Evolutionary conservation across 1,139 yeast genomes (phyloP).

Genomic region (Candida sanyaensis): DNA sequence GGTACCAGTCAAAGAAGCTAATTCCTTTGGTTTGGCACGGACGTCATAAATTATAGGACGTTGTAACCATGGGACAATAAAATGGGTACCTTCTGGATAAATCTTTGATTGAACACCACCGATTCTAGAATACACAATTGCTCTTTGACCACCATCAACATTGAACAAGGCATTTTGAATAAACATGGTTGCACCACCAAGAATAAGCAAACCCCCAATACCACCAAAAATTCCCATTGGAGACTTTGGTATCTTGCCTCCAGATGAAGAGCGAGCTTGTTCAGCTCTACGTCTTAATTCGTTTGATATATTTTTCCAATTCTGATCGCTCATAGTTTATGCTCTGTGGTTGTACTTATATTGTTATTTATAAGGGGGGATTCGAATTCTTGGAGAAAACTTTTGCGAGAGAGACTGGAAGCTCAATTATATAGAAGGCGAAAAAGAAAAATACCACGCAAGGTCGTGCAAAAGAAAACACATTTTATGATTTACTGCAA

Average conservation of each 20-base stretch:
- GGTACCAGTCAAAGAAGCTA: conserved; percentile 97
- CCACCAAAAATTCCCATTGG: conserved; percentile 73
- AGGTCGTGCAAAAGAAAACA: neutral
- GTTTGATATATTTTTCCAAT: conserved; percentile 68
- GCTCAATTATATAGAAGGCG: no score
- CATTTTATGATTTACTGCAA: neutral
- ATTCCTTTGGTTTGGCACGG: conserved; percentile 95
- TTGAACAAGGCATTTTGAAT: conserved; percentile 82
- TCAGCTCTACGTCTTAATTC: conserved; percentile 67
- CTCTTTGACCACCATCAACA: conserved; percentile 99
- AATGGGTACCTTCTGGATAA: conserved; percentile 93
- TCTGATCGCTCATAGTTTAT: conserved; percentile 47
- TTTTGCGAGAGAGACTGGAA: neutral
- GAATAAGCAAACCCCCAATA: conserved; percentile 68
- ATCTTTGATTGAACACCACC: conserved; percentile 86
- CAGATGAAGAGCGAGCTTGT: conserved; percentile 35
- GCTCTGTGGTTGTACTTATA: neutral
- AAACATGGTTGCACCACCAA: conserved; percentile 71
- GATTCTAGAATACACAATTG: conserved; percentile 86
- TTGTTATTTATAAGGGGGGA: neutral
- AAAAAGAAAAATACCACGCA: neutral
- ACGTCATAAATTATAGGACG: conserved; percentile 92
- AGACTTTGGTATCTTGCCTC: conserved; percentile 40
- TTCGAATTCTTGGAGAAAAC: neutral
- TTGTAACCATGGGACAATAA: conserved; percentile 93